Evolutionary conservation across 305 asterid genomes (phyloP), one percentile per base, ranked within the genome.

Genomic region (Fraxinus angustifolia): DNA sequence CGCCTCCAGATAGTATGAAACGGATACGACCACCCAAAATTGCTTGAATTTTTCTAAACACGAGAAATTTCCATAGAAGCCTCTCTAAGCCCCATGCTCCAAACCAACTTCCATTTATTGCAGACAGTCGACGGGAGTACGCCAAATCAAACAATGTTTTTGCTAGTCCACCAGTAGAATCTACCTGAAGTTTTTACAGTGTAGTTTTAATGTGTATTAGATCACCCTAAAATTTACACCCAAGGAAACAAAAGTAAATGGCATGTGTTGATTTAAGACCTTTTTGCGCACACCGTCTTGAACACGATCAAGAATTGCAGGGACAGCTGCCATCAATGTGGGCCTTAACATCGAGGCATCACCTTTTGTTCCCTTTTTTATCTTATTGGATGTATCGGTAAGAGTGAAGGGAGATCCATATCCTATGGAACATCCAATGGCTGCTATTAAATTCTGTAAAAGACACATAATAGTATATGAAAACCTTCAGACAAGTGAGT

Each of bases 61-160:
- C 98, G 80, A 96, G 85, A 84, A 94, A 75, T 87, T 91, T 88
- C 99, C 99, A 94, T 2, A 96, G 77, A 56, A 88, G 80, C 87
- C 88, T 93, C 90, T 96, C 99, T 81, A 96, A 78, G 81, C 98
- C 99, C 99, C 99, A 94, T 26, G 98, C 98, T 31, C 99, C 98
- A 83, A 93, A 88, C 99, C 99, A 94, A 89, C 97, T 93, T 50
- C 99, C 99, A 82, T 94, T 94, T 78, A 93, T 86, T 40, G 98
- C 92, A 85, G 97, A 90, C 82, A 92, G 80, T 77, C 96, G 87
- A 71, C 99, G 98, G 82, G 92, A 79, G 90, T 90, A 94, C 78
- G 97, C 99, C 90, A 94, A 89, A 83, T 94, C 88, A 86, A 96
- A 96, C 74, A 96, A 88, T 85, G 77, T 89, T 91, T 94, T 94